phyloP scores from a whole-genome alignment of 345 rosid species.

The Hirschfeldia incana region DNA sequence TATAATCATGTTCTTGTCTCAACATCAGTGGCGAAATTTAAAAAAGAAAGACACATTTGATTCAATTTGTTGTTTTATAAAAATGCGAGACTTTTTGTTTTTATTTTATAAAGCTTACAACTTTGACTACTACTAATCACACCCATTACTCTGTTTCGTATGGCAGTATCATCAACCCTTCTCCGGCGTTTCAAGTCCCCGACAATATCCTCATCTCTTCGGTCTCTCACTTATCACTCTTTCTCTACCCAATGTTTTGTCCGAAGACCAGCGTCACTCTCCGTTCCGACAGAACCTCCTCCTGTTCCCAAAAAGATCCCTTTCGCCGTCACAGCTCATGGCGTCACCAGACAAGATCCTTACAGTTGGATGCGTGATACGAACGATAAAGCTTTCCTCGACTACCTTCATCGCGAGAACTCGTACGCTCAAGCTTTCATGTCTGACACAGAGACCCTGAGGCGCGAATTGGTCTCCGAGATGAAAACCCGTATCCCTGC shows the following conservation, averaged over 20 bases:
- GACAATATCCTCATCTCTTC: constrained; percentile 24
- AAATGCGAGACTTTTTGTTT: no score
- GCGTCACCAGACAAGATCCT: constrained; percentile 68
- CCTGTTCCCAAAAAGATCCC: constrained; percentile 65
- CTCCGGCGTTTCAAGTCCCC: constrained; percentile 37
- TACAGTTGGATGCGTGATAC: constrained; percentile 80
- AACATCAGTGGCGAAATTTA: no score
- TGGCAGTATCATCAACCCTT: constrained; percentile 20
- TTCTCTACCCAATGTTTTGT: constrained; percentile 45
- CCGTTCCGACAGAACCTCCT: constrained; percentile 50
- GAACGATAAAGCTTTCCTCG: constrained; percentile 51
- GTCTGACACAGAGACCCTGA: constrained; percentile 65
- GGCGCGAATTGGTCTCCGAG: constrained; percentile 52
- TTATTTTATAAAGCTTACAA: no score
- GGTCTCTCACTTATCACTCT: constrained; percentile 16
- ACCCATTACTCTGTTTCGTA: background rate
- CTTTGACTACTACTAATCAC: no score
- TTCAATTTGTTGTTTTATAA: no score
- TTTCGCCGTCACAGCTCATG: constrained; percentile 55
- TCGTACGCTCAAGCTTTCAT: constrained; percentile 76
- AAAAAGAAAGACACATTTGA: no score
- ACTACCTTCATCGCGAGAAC: constrained; percentile 66
- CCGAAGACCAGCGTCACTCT: constrained; percentile 32
- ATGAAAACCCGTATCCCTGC: constrained; percentile 64
- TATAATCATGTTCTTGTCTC: no score